Percentiles rank a stretch among this genome's conserved stretches.
Evolutionary conservation across 805 yeast genomes (phyloP).

Genomic region (Schwanniomyces yamadae): DNA sequence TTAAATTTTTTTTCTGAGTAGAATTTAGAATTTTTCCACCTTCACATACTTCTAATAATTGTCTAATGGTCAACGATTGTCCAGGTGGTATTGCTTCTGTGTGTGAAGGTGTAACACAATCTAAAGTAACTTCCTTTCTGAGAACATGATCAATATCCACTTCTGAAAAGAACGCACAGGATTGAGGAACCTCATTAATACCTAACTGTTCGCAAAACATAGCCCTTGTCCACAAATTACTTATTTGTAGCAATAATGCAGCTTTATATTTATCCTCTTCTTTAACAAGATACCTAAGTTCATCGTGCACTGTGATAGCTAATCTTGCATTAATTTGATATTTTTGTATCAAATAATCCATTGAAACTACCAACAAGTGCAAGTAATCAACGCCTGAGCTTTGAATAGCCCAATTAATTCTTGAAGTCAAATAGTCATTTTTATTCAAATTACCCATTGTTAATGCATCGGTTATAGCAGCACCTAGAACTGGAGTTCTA

Average conservation of each 20-base stretch:
- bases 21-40: constrained; percentile 14
- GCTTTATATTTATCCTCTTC: constrained; percentile 73
- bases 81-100: constrained; percentile 73
- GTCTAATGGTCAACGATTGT: constrained; percentile 62
- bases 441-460: constrained; percentile 61
- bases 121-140: constrained; percentile 89
- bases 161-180: constrained; percentile 92
- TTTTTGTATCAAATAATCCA: constrained; percentile 73
- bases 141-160: constrained; percentile 87
- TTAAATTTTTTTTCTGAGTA: constrained; percentile 5
- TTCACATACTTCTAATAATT: constrained; percentile 44
- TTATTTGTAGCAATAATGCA: constrained; percentile 81
- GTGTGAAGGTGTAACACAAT: constrained; percentile 89
- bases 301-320: constrained; percentile 91
- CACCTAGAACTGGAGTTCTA: constrained; percentile 87
- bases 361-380: constrained; percentile 78
- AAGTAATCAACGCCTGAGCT: constrained; percentile 97
- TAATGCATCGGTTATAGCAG: constrained; percentile 87
- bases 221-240: constrained; percentile 94
- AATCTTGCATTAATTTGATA: constrained; percentile 74
- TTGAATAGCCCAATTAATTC: constrained; percentile 97
- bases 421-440: constrained; percentile 74
- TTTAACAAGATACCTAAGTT: constrained; percentile 75
- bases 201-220: constrained; percentile 93
- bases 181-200: constrained; percentile 84